Percentiles rank a stretch among this genome's conserved stretches.
Conservation (phyloP, 768 basidiomycete genomes). For the Tulasnella sp. region DNA sequence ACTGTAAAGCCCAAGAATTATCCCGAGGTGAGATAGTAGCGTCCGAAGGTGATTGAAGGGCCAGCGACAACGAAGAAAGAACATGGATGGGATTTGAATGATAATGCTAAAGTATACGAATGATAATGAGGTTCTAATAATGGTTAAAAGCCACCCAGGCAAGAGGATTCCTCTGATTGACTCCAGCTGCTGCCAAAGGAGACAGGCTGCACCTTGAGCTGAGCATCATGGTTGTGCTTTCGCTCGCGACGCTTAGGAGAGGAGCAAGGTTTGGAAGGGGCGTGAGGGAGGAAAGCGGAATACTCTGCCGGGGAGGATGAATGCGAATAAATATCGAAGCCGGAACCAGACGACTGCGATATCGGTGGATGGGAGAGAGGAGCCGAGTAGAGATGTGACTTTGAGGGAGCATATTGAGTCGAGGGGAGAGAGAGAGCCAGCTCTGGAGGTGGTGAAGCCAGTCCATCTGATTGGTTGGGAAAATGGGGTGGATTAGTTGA, state of each 20-base stretch:
- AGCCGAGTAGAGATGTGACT: constrained; percentile 13
- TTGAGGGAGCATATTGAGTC: constrained; percentile 1
- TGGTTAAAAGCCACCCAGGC: constrained; percentile 12
- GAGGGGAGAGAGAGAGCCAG: background rate
- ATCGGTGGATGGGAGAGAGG: constrained; percentile 15
- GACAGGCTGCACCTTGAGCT: background rate
- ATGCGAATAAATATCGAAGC: background rate
- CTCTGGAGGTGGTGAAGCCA: constrained; percentile 13
- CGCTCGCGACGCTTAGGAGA: constrained; percentile 5
- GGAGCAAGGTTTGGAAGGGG: constrained; percentile 5
- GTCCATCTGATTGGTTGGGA: constrained; percentile 12
- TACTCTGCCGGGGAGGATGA: background rate
- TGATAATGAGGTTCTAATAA: background rate
- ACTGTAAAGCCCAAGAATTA: too few species aligned
- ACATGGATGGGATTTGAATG: constrained; percentile 1
- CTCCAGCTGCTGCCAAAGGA: background rate
- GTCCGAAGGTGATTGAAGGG: too few species aligned
- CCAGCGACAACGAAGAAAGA: constrained; percentile 5
- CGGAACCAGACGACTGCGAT: background rate
- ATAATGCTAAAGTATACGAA: too few species aligned
- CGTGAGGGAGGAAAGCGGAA: constrained; percentile 8
- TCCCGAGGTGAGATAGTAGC: too few species aligned
- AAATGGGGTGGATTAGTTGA: background rate
- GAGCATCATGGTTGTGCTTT: constrained; percentile 2
- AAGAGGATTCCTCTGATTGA: constrained; percentile 12